Conservation (phyloP, 352 stramenopile genomes). For the Phytopythium kandeliae region DNA sequence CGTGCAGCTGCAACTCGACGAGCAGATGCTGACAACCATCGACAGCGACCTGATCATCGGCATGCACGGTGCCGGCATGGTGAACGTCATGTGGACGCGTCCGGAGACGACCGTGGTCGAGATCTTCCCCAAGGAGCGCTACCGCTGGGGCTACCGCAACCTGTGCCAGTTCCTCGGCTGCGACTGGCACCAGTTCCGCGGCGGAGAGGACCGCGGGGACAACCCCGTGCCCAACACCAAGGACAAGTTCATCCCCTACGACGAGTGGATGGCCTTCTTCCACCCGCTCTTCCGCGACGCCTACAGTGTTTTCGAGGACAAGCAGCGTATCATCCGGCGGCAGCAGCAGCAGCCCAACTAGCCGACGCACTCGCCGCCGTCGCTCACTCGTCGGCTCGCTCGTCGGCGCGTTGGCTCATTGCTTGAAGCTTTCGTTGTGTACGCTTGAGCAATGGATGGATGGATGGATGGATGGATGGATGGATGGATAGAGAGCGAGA, state of each 20-base stretch:
- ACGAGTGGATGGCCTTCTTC: slow-evolving; percentile 2
- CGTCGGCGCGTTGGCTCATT: too few species aligned
- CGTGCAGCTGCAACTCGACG: slow-evolving; percentile 34
- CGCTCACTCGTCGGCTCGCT: too few species aligned
- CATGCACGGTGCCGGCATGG: slow-evolving; percentile 78
- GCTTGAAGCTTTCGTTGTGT: too few species aligned
- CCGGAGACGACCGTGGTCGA: slow-evolving; percentile 53
- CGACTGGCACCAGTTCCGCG: slow-evolving; percentile 53
- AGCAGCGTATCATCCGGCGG: neutral
- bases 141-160: slow-evolving; percentile 71
- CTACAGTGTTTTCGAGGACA: neutral
- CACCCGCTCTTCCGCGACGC: neutral
- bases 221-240: neutral
- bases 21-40: slow-evolving; percentile 61
- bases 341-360: too few species aligned
- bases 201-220: slow-evolving; percentile 18
- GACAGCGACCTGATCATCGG: slow-evolving; percentile 70
- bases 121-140: slow-evolving; percentile 56
- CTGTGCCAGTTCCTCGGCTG: slow-evolving; percentile 70
- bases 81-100: slow-evolving; percentile 65
- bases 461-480: too few species aligned
- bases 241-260: slow-evolving; percentile 1
- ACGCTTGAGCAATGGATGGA: neutral
- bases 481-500: too few species aligned
- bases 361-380: too few species aligned